Evolutionary conservation across 2,329 filamentous ascomycete species (phyloP).

Genomic region (Trichoderma sp.): DNA sequence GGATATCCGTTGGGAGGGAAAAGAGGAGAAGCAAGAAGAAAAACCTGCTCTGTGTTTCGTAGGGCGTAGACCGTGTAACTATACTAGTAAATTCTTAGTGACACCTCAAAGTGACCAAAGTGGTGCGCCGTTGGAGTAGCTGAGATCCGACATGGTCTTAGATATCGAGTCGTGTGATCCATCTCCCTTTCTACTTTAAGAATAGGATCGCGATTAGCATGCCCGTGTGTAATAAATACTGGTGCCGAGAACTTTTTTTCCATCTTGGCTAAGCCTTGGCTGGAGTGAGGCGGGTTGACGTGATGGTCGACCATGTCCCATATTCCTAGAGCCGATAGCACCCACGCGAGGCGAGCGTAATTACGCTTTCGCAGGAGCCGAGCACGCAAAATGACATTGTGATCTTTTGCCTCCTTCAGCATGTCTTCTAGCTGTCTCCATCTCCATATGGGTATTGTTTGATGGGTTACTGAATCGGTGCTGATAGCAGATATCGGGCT

Average conservation of each 20-base stretch:
- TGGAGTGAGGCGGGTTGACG: not conserved
- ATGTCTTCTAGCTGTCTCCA: not conserved
- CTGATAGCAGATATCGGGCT: not conserved
- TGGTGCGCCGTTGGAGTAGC: not conserved
- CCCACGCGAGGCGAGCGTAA: not conserved
- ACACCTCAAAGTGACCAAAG: not conserved
- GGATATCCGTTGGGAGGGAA: not conserved
- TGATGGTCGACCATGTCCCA: not conserved
- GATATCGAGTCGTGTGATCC: conserved; percentile 11
- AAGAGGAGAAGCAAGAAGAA: not conserved
- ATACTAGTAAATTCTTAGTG: not conserved
- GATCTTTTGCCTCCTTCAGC: not conserved
- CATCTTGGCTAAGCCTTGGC: not conserved
- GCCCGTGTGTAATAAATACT: not conserved
- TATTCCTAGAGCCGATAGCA: not conserved
- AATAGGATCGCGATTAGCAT: not conserved
- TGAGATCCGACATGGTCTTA: not conserved
- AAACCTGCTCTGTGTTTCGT: not conserved
- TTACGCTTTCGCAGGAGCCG: not conserved
- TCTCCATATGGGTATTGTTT: not conserved
- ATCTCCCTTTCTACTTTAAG: not conserved
- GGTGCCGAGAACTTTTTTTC: not conserved
- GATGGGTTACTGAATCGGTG: not conserved
- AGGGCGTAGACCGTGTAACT: not conserved
- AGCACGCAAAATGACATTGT: not conserved